These are phyloP conservation scores for Dioscorea alata DNA, from an alignment of 106 monocot genomes.

Conservation along the genomic window DNA sequence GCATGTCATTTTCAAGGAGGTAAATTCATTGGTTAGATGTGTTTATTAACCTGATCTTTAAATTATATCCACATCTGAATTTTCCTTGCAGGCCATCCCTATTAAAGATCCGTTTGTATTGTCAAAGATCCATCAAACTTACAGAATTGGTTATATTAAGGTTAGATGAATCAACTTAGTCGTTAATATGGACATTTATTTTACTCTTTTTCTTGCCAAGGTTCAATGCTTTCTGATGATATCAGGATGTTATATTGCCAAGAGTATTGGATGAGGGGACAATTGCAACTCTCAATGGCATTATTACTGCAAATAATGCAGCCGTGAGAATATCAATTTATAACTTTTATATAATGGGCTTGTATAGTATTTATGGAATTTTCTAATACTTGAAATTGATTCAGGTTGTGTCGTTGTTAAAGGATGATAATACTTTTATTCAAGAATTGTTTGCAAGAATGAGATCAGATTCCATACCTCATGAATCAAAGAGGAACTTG, in stretches of 20 bases:
- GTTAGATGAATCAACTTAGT: conserved; percentile 24
- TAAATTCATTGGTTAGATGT: conserved; percentile 6
- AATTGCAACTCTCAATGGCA: conserved; percentile 63
- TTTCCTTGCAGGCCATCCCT: conserved; percentile 42
- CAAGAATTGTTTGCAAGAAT: conserved; percentile 80
- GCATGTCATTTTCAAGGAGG: conserved; percentile 93
- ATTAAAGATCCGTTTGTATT: conserved; percentile 68
- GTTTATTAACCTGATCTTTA: no score
- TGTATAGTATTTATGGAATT: conserved; percentile 2
- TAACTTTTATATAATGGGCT: background rate
- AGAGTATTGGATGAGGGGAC: conserved; percentile 77
- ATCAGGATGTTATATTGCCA: conserved; percentile 88
- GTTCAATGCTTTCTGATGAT: conserved; percentile 1
- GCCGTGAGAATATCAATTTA: conserved; percentile 47
- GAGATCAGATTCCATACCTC: conserved; percentile 56
- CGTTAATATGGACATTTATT: background rate
- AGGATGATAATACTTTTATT: conserved; percentile 89
- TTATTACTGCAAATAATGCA: conserved; percentile 80
- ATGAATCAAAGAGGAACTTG: conserved; percentile 75
- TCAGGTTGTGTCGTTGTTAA: conserved; percentile 78
- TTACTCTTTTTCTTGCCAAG: background rate
- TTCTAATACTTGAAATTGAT: conserved; percentile 9
- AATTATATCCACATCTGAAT: background rate
- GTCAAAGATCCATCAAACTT: conserved; percentile 92
- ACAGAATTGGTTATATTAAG: conserved; percentile 92